These are phyloP conservation scores for Prunus salicina DNA, from an alignment of 306 rosid genomes.

Conservation along the genomic window DNA sequence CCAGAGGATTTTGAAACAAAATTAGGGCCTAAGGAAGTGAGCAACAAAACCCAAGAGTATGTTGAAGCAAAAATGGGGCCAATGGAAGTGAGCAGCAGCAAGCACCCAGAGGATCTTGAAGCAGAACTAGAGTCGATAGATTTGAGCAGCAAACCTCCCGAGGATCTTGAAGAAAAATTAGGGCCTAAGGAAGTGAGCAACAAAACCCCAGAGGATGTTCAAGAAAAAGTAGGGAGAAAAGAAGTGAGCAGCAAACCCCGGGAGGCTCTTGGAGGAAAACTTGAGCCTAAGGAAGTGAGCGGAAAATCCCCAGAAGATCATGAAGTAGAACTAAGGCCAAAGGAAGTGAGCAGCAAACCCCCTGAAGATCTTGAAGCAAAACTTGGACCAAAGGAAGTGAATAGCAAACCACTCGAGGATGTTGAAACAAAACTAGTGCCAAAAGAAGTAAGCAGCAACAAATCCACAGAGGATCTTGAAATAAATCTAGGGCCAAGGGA, in stretches of 20 bases:
- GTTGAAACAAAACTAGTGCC: not conserved
- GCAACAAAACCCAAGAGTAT: not conserved
- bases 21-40: not conserved
- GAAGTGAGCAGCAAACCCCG: not conserved
- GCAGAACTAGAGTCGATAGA: not conserved
- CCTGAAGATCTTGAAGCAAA: slow-evolving; percentile 33
- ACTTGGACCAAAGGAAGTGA: not conserved
- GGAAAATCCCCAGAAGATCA: not conserved
- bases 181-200: not conserved
- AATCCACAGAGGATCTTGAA: not conserved
- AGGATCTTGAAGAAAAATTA: not conserved
- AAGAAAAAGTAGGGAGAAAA: not conserved
- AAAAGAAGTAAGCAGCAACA: not conserved
- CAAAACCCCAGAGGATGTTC: not conserved
- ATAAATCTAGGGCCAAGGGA: not conserved
- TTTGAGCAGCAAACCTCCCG: not conserved
- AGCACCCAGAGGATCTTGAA: not conserved
- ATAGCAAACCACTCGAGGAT: not conserved
- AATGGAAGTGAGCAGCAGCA: not conserved
- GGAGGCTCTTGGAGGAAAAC: not conserved
- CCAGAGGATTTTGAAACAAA: not conserved
- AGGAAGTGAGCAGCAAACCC: slow-evolving; percentile 18
- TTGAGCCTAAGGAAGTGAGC: not conserved
- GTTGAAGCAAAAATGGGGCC: not conserved
- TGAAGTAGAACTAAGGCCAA: slow-evolving; percentile 10